A percentile compares a stretch with the other conserved stretches of the same genome.
These are phyloP conservation scores for Astrephomene gubernaculifera DNA, from an alignment of 139 green algal species.

Conservation along the genomic window DNA sequence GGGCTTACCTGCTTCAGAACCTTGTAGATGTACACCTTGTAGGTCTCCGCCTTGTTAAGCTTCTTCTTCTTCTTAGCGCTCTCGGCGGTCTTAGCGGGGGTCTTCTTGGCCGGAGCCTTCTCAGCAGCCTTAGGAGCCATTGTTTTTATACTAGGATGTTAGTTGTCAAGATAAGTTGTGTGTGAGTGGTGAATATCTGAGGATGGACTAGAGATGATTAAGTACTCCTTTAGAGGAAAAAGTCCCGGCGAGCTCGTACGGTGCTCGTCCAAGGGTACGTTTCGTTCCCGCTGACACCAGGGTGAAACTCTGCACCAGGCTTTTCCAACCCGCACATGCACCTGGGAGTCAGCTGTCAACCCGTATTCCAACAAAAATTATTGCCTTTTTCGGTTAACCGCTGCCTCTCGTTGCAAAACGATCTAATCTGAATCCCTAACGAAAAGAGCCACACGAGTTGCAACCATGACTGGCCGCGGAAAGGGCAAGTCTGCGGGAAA, in stretches of 20 bases:
- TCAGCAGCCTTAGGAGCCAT: conserved; percentile 45
- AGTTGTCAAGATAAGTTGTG: too few species aligned
- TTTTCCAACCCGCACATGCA: too few species aligned
- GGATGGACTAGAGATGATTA: too few species aligned
- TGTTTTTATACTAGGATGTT: not conserved
- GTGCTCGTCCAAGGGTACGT: not conserved
- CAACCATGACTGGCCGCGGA: conserved; percentile 11
- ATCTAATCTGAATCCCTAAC: too few species aligned
- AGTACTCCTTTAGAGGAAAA: too few species aligned
- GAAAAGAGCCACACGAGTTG: too few species aligned
- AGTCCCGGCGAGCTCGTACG: not conserved
- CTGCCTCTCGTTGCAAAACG: too few species aligned
- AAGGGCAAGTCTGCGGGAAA: conserved; percentile 25
- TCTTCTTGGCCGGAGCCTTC: conserved; percentile 49
- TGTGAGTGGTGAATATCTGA: too few species aligned
- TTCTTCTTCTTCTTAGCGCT: conserved; percentile 46
- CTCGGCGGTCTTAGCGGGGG: conserved; percentile 42
- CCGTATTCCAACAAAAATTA: too few species aligned
- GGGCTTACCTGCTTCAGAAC: conserved; percentile 80
- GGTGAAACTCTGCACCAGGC: not conserved
- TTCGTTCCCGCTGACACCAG: too few species aligned
- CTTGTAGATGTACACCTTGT: conserved; percentile 99
- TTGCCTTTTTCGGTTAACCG: too few species aligned
- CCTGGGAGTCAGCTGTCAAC: too few species aligned
- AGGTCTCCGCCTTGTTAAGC: conserved; percentile 80